phyloP scores from a whole-genome alignment of 2,329 filamentous ascomycete species.

The Fusarium sulawesiense region DNA sequence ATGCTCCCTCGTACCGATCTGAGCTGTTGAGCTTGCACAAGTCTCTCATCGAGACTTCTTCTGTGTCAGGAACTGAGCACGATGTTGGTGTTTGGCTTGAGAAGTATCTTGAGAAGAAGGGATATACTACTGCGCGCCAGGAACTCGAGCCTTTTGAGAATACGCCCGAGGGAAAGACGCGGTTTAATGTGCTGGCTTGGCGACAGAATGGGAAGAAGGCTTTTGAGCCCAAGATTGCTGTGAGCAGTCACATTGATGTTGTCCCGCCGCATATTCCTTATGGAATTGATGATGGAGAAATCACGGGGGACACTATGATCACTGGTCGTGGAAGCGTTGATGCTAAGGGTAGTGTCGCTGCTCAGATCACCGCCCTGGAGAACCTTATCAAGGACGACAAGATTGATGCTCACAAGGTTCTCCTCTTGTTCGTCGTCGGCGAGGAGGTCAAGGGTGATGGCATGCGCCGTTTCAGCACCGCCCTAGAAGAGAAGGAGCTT shows the following conservation, averaged over 20 bases:
- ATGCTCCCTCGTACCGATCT: slow-evolving; percentile 54
- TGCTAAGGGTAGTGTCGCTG: slow-evolving; percentile 76
- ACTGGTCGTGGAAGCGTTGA: slow-evolving; percentile 80
- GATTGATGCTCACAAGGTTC: slow-evolving; percentile 62
- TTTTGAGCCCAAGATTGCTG: slow-evolving; percentile 68
- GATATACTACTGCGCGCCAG: slow-evolving; percentile 60
- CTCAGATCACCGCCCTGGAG: slow-evolving; percentile 76
- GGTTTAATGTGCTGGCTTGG: slow-evolving; percentile 83
- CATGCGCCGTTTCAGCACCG: slow-evolving; percentile 71
- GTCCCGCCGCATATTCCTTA: slow-evolving; percentile 81
- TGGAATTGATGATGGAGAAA: slow-evolving; percentile 61
- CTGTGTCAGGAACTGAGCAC: slow-evolving; percentile 76
- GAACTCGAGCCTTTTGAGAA: slow-evolving; percentile 51
- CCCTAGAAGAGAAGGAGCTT: slow-evolving; percentile 48
- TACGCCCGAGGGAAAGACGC: slow-evolving; percentile 44
- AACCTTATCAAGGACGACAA: slow-evolving; percentile 59
- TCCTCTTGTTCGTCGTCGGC: slow-evolving; percentile 78
- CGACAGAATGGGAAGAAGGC: slow-evolving; percentile 53
- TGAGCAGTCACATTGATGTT: slow-evolving; percentile 85
- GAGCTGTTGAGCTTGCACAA: slow-evolving; percentile 78
- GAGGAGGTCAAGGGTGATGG: slow-evolving; percentile 86
- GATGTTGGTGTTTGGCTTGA: slow-evolving; percentile 75
- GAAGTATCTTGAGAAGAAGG: slow-evolving; percentile 67
- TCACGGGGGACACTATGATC: slow-evolving; percentile 64
- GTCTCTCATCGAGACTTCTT: slow-evolving; percentile 78